Evolutionary conservation across 2,329 filamentous ascomycete genomes (phyloP), one percentile per base, ranked within the genome.

Genomic region (Cryphonectria radicalis): DNA sequence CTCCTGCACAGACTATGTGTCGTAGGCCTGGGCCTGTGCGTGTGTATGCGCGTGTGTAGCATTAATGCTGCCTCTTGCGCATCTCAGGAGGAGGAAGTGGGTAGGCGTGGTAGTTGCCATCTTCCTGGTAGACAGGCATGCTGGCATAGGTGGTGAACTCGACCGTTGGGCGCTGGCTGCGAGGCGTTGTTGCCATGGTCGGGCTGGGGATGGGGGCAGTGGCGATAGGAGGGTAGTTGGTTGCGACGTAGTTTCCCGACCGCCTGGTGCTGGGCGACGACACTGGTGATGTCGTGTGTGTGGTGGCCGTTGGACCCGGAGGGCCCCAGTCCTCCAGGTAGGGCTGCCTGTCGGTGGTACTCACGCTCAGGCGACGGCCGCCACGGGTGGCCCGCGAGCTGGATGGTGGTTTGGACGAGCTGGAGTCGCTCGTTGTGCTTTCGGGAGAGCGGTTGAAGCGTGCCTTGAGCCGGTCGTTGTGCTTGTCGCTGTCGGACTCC

Each of bases 381-480:
- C 53, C 63, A 14, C 62, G 68, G 37, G 63, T 55, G 10, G 70
- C 37, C 40, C 53, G 66, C 46, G 72, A 72, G 50, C 69, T 67
- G 37, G 69, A 72, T 3, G 67, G 63, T 25, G 55, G 69, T 13
- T 63, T 71, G 32, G 71, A 42, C 19, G 69, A 73, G 59, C 69
- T 75, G 73, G 74, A 76, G 57, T 76, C 77, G 73, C 76, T 77
- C 73, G 76, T 76, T 42, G 75, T 76, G 55, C 76, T 77, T 5
- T 77, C 77, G 66, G 63, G 74, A 67, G 65, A 73, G 67, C 75
- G 75, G 63, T 76, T 74, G 74, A 81, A 80, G 64, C 79, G 78
- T 69, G 76, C 75, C 65, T 77, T 76, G 59, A 80, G 76, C n/a
- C 77, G 76, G 8, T 50, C 67, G 8, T 72, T 72, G 43, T 76